Evolutionary conservation across 129 eudicot genomes (phyloP).

Genomic region (Ambrosia trifida): DNA sequence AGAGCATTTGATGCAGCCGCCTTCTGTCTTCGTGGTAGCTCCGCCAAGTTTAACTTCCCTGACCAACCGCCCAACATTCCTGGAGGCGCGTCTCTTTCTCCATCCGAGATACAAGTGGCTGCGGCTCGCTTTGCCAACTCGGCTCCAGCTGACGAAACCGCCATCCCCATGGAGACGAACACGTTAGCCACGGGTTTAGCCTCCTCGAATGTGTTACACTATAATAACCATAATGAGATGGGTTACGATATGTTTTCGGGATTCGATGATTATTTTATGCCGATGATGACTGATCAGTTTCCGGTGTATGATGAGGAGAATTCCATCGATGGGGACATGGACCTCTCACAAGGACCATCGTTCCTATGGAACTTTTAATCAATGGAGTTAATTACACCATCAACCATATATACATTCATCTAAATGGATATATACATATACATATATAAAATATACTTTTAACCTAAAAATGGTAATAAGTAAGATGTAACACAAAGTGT

Average conservation of each 20-base stretch:
- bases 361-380: slow-evolving; percentile 39
- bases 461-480: too few relatives aligned
- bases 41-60: slow-evolving; percentile 43
- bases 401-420: background rate
- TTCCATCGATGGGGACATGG: slow-evolving; percentile 22
- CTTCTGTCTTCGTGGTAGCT: slow-evolving; percentile 36
- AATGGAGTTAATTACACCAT: background rate
- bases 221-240: slow-evolving; percentile 5
- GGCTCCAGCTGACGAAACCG: background rate
- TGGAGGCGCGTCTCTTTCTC: slow-evolving; percentile 31
- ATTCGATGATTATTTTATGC: slow-evolving; percentile 44
- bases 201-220: background rate
- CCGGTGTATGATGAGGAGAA: slow-evolving; percentile 20
- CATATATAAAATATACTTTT: too few relatives aligned
- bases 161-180: background rate
- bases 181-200: background rate
- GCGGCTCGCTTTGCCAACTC: slow-evolving; percentile 40
- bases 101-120: slow-evolving; percentile 37
- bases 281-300: background rate
- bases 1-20: slow-evolving; percentile 45
- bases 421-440: background rate
- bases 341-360: slow-evolving; percentile 34
- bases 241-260: slow-evolving; percentile 38
- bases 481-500: too few relatives aligned
- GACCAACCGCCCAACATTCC: slow-evolving; percentile 41